Evolutionary conservation across 2,329 filamentous ascomycete species (phyloP), one percentile per base, ranked within the genome.

Genomic region (Clarireedia monteithiana): DNA sequence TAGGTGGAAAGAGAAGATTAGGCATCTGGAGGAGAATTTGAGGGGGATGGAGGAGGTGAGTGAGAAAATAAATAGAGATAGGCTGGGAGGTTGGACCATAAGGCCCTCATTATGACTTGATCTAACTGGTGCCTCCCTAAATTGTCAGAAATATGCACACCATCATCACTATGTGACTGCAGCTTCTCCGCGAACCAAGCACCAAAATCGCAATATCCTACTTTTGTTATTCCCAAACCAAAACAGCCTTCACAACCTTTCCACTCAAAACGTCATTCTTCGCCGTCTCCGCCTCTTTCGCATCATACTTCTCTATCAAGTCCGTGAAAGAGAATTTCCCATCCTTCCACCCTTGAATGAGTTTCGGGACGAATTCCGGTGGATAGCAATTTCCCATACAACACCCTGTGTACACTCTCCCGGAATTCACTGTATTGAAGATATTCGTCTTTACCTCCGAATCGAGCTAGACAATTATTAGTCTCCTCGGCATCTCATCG

Each of bases 341-440:
- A 1, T 50, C 53, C 20, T 60, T 49, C 61, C 60, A 63, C 7
- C 55, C 61, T 17, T 53, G 51, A 1, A 60, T 53, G 14, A 63
- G 48, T 53, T 53, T 56, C 1, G 60, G 61, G 12, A 63, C 52
- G 42, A 64, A 64, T 20, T 63, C 62, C 10, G 60, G 61, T 5
- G 62, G 61, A 42, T 63, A 63, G 15, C 60, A 59, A 44, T 57
- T 63, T 27, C 62, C 62, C 60, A 62, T 63, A 6, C 58, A 60
- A 40, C 55, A 62, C 6, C 60, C 61, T 2, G 56, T 49, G 52
- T 62, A 63, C 14, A 52, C 47, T 12, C 59, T 48, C 10, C 62
- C 61, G 24, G 42, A 39, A 39, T 63, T 64, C 14, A 63, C 60
- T 4, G 52, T 57, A 12, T 60, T 56, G 30, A 59, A 64, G 2